Conservation (phyloP, 306 rosid genomes). For the Oxytropis ochrocephala region DNA sequence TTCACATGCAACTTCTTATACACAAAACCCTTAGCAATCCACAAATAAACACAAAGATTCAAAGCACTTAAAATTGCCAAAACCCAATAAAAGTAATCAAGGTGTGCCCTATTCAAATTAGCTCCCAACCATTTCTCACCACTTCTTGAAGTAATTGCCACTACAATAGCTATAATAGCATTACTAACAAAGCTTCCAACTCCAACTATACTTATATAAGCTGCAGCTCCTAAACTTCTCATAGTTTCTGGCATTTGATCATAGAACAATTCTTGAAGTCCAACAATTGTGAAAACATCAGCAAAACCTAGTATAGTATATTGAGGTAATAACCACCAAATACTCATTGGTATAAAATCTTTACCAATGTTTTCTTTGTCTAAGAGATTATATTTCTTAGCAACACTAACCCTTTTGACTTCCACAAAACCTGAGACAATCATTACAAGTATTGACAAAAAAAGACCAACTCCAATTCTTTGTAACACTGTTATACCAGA, state of each 20-base stretch:
- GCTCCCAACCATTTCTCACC: constrained; percentile 51
- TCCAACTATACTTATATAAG: constrained; percentile 44
- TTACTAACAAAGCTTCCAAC: constrained; percentile 48
- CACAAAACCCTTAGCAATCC: constrained; percentile 41
- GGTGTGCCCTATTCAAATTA: constrained; percentile 57
- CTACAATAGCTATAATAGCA: constrained; percentile 34
- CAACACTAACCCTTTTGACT: constrained; percentile 43
- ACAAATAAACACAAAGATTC: constrained; percentile 36
- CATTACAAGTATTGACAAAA: constrained; percentile 55
- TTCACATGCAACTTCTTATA: constrained; percentile 37
- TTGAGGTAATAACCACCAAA: constrained; percentile 85
- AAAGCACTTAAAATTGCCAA: constrained; percentile 50
- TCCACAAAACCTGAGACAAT: constrained; percentile 46
- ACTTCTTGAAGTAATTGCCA: constrained; percentile 10
- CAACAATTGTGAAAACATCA: constrained; percentile 52
- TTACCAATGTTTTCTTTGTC: constrained; percentile 33
- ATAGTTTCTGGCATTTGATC: constrained; percentile 53
- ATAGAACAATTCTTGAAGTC: constrained; percentile 60
- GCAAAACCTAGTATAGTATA: constrained; percentile 42
- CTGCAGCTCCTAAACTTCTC: constrained; percentile 83
- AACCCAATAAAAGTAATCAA: constrained; percentile 56
- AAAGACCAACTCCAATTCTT: constrained; percentile 55
- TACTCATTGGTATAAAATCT: constrained; percentile 45
- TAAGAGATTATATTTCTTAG: constrained; percentile 29
- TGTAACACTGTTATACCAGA: constrained; percentile 64